Evolutionary conservation across 1,284 basidiomycete genomes (phyloP).

Genomic region (Leccinum angustisporum): DNA sequence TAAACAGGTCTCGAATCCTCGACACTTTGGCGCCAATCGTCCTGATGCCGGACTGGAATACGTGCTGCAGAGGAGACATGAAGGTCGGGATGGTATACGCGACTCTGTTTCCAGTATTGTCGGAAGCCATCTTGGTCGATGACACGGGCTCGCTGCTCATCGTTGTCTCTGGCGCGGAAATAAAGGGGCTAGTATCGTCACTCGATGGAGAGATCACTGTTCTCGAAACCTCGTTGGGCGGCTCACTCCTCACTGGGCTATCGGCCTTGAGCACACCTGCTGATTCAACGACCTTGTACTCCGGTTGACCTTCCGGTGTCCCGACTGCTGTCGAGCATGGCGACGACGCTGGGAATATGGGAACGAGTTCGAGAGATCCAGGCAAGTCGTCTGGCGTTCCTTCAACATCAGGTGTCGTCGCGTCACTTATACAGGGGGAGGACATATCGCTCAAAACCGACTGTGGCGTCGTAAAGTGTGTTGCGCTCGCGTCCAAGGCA

Average conservation of each 20-base stretch:
- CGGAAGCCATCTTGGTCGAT: not conserved
- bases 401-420: not conserved
- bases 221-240: not conserved
- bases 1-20: slow-evolving; percentile 1
- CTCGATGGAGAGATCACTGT: not conserved
- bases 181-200: not conserved
- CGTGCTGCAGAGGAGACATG: not conserved
- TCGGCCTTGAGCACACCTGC: not conserved
- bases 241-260: not conserved
- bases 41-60: not conserved
- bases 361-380: not conserved
- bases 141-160: not conserved
- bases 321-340: not conserved
- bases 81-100: not conserved
- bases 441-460: not conserved
- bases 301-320: not conserved
- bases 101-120: not conserved
- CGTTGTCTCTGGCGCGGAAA: not conserved
- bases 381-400: not conserved
- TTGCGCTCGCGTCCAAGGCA: not conserved
- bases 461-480: not conserved
- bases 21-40: not conserved
- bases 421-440: not conserved
- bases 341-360: not conserved
- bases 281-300: not conserved